Percentiles rank a stretch among this genome's conserved stretches.
These are phyloP conservation scores for sunflower (Helianthus annuus) DNA, from an alignment of 129 eudicot genomes.

Conservation along the genomic window DNA sequence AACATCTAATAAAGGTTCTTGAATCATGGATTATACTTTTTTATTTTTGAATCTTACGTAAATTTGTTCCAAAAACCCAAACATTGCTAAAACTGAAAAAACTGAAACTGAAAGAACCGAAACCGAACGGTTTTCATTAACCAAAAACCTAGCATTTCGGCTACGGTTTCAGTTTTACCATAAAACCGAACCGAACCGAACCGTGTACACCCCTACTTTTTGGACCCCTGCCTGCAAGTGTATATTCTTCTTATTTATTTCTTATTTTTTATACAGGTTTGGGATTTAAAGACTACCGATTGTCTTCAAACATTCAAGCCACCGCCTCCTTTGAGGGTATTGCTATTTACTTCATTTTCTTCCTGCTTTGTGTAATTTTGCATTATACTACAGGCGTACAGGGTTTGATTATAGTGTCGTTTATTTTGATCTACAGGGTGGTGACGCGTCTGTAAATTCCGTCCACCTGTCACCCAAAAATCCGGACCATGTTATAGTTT, in stretches of 20 bases:
- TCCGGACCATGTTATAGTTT: slow-evolving; percentile 90
- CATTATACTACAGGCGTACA: neutral
- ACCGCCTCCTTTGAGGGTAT: slow-evolving; percentile 92
- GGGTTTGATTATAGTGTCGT: slow-evolving; percentile 10
- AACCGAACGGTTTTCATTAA: no score
- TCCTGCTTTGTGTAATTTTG: neutral
- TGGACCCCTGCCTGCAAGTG: slow-evolving; percentile 17
- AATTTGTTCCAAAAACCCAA: no score
- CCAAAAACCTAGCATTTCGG: no score
- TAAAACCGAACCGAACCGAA: no score
- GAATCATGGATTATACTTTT: no score
- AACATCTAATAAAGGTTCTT: no score
- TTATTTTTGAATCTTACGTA: no score
- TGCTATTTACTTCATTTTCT: neutral
- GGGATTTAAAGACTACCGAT: slow-evolving; percentile 88
- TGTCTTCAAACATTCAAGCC: slow-evolving; percentile 95
- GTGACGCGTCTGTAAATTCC: slow-evolving; percentile 93
- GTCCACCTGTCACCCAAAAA: slow-evolving; percentile 93
- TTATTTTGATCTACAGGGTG: slow-evolving; percentile 55
- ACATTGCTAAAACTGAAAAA: no score
- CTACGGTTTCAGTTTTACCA: no score
- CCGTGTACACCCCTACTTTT: neutral
- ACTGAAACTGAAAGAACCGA: no score
- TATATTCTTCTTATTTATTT: slow-evolving; percentile 10
- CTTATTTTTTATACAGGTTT: slow-evolving; percentile 51